These are phyloP conservation scores for Silene latifolia DNA, from an alignment of 148 eudicot genomes.

Conservation along the genomic window DNA sequence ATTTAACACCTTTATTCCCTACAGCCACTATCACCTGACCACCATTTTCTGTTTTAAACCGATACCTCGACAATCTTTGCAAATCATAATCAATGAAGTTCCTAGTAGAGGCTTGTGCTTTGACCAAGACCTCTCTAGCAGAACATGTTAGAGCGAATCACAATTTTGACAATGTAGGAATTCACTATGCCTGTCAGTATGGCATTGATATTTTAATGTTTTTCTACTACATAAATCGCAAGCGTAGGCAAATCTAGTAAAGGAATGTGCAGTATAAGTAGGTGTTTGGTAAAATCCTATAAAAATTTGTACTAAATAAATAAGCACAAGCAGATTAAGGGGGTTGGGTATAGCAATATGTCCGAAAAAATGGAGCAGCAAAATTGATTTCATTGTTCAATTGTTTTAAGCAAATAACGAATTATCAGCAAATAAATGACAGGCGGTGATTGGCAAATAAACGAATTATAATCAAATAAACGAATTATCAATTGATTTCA, in stretches of 20 bases:
- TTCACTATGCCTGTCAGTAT: constrained; percentile 23
- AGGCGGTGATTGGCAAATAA: no score
- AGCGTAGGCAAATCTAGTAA: constrained; percentile 25
- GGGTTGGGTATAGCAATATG: no score
- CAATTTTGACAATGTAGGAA: constrained; percentile 17
- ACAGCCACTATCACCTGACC: constrained; percentile 68
- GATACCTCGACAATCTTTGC: constrained; percentile 40
- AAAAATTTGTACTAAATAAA: not conserved
- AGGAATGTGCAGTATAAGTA: constrained; percentile 24
- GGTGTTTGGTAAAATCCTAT: constrained; percentile 28
- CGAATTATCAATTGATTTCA: no score
- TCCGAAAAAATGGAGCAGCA: no score
- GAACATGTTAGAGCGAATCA: constrained; percentile 19
- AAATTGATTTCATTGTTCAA: no score
- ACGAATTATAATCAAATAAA: no score
- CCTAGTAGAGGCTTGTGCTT: constrained; percentile 37
- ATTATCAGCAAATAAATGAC: no score
- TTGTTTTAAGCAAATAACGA: no score
- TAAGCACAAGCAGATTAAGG: no score
- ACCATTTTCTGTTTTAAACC: constrained; percentile 58
- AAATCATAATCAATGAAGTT: constrained; percentile 35
- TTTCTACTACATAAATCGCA: constrained; percentile 20
- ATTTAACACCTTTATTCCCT: constrained; percentile 41
- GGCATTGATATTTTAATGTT: constrained; percentile 27
- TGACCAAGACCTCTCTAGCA: constrained; percentile 22